Evolutionary conservation across 345 rosid species (phyloP).

Genomic region (Populus alba): DNA sequence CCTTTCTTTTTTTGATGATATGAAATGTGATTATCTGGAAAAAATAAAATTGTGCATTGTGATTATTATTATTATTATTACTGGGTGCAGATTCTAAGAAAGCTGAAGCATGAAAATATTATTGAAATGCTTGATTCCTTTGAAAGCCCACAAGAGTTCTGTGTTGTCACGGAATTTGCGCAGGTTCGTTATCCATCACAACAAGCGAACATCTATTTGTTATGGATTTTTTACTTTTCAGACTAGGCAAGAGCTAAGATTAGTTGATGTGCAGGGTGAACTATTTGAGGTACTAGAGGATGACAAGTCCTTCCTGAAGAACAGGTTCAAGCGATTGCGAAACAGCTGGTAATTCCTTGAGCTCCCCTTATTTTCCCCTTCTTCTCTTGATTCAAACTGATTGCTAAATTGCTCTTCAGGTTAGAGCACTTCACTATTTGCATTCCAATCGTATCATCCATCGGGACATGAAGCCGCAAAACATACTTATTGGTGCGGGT

Average conservation of each 20-base stretch:
- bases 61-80: too few relatives aligned
- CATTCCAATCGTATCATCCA: constrained; percentile 98
- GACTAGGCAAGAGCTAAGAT: background rate
- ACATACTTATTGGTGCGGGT: constrained; percentile 93
- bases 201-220: background rate
- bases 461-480: constrained; percentile 99
- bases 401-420: constrained; percentile 40
- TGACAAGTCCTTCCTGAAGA: constrained; percentile 97
- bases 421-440: constrained; percentile 84
- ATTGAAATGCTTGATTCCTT: constrained; percentile 97
- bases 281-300: constrained; percentile 94
- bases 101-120: constrained; percentile 89
- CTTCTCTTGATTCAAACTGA: background rate
- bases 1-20: too few relatives aligned
- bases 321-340: constrained; percentile 97
- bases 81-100: constrained; percentile 65
- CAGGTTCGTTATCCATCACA: constrained; percentile 46
- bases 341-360: constrained; percentile 67
- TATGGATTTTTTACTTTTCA: background rate
- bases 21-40: too few relatives aligned
- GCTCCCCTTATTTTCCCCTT: background rate
- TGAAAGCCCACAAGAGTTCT: constrained; percentile 88
- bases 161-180: constrained; percentile 97
- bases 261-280: constrained; percentile 64
- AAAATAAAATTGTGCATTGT: too few relatives aligned